Conservation (phyloP, 2,329 filamentous ascomycete species). For the Ophiocordyceps camponoti-leonardi region DNA sequence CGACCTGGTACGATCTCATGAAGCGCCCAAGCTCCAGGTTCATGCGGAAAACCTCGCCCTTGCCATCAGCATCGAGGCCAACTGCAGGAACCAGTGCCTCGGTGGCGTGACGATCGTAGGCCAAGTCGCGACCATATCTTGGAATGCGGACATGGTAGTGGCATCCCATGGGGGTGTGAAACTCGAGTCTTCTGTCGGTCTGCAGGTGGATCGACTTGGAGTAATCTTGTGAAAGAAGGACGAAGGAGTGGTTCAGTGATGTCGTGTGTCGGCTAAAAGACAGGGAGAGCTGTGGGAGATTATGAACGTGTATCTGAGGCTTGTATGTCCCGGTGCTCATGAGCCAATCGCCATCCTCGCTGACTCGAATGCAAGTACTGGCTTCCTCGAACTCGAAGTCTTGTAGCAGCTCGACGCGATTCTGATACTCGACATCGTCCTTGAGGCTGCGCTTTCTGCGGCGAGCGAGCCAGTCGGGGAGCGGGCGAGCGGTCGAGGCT, state of each 20-base stretch:
- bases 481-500: constrained; percentile 66
- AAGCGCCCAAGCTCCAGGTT: constrained; percentile 87
- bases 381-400: constrained; percentile 98
- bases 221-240: constrained; percentile 78
- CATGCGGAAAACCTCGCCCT: constrained; percentile 81
- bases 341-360: constrained; percentile 92
- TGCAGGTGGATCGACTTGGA: constrained; percentile 90
- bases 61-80: constrained; percentile 68
- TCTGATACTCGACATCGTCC: constrained; percentile 81
- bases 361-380: constrained; percentile 74
- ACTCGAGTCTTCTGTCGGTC: constrained; percentile 77
- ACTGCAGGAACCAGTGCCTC: constrained; percentile 81
- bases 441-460: constrained; percentile 84
- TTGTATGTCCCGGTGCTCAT: constrained; percentile 77
- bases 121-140: constrained; percentile 76
- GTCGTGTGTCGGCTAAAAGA: constrained; percentile 87
- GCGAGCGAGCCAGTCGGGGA: constrained; percentile 90
- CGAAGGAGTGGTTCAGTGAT: constrained; percentile 78
- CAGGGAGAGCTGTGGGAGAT: constrained; percentile 82
- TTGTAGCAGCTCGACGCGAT: constrained; percentile 83
- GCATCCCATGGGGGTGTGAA: constrained; percentile 76
- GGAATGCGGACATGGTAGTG: constrained; percentile 85
- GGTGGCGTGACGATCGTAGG: constrained; percentile 66
- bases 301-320: constrained; percentile 72
- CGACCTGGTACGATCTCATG: constrained; percentile 84